Evolutionary conservation across 352 stramenopile species (phyloP).

Genomic region (Phytopythium vexans): DNA sequence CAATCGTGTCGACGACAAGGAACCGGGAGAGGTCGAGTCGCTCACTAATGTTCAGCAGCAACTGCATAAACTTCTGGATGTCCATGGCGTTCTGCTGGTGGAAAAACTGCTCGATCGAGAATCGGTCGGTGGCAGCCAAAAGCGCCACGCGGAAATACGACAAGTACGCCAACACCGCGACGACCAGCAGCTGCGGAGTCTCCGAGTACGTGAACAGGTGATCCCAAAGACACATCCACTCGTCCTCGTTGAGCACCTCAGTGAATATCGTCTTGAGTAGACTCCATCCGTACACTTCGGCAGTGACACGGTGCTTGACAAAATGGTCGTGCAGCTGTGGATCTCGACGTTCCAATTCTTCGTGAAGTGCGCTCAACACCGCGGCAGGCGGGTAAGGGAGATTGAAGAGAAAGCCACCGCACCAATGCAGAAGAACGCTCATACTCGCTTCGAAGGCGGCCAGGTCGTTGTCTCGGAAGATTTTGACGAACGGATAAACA

Average conservation of each 20-base stretch:
- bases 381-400: conserved; percentile 82
- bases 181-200: conserved; percentile 55
- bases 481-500: conserved; percentile 88
- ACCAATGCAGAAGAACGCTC: conserved; percentile 86
- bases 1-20: conserved; percentile 1
- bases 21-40: conserved; percentile 36
- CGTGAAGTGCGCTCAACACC: conserved; percentile 65
- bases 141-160: conserved; percentile 67
- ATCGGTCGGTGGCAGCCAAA: conserved; percentile 41
- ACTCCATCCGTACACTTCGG: conserved; percentile 79
- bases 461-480: conserved; percentile 85
- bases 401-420: conserved; percentile 70
- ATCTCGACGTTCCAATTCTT: conserved; percentile 66
- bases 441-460: conserved; percentile 88
- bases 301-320: conserved; percentile 49
- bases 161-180: conserved; percentile 71
- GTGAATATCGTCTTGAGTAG: conserved; percentile 87
- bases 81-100: conserved; percentile 83
- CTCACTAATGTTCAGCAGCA: conserved; percentile 54
- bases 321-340: conserved; percentile 78
- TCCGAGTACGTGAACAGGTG: conserved; percentile 76
- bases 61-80: conserved; percentile 63
- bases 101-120: conserved; percentile 83
- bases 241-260: conserved; percentile 82
- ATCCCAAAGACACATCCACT: conserved; percentile 90